phyloP scores from a whole-genome alignment of 345 rosid genomes.

The Angophora floribunda region DNA sequence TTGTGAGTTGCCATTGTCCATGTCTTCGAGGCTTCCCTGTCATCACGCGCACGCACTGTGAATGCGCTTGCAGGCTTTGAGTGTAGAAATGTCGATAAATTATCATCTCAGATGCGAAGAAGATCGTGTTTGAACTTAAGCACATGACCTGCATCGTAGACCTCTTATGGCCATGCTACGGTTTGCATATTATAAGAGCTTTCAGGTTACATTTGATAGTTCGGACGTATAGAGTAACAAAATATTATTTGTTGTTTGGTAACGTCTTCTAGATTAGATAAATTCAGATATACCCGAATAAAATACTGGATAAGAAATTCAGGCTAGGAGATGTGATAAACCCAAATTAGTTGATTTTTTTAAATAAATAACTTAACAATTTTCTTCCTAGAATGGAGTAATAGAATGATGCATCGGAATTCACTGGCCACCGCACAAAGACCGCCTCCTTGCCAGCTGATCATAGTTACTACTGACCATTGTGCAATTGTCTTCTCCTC shows the following conservation, averaged over 20 bases:
- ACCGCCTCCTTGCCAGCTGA: background rate
- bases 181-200: background rate
- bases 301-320: too few species aligned
- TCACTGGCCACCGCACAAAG: background rate
- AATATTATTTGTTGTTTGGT: too few species aligned
- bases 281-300: too few species aligned
- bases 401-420: too few species aligned
- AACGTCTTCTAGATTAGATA: accelerated
- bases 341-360: too few species aligned
- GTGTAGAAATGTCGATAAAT: background rate
- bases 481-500: background rate
- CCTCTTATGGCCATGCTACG: background rate
- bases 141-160: background rate
- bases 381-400: background rate
- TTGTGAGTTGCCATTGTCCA: background rate
- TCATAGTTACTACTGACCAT: background rate
- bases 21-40: background rate
- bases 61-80: background rate
- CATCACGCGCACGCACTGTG: background rate
- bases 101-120: background rate
- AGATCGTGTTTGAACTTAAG: background rate
- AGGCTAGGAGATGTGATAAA: too few species aligned
- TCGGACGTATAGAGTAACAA: too few species aligned
- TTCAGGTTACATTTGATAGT: accelerated
- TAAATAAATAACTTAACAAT: too few species aligned